Percentiles rank a stretch among this genome's conserved stretches.
Conservation (phyloP, 1,284 basidiomycete species). For the Sphaerobolus stellatus region DNA sequence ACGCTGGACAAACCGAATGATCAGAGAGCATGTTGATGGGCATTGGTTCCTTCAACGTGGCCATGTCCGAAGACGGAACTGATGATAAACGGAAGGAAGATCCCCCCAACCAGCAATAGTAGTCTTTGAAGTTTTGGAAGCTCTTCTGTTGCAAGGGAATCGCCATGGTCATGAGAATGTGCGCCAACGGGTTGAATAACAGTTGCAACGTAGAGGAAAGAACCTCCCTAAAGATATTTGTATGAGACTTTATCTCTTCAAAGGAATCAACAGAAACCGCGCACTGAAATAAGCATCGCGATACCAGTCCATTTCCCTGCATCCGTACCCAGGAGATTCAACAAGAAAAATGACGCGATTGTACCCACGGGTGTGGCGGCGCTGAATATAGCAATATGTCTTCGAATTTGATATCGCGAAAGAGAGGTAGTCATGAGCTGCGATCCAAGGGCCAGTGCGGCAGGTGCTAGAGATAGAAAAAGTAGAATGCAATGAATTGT, state of each 20-base stretch:
- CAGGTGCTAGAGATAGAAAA: conserved; percentile 59
- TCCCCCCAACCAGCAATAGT: conserved; percentile 60
- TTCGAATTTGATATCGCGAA: conserved; percentile 65
- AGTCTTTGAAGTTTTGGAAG: conserved; percentile 51
- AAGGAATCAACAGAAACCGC: conserved; percentile 23
- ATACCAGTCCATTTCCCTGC: conserved; percentile 65
- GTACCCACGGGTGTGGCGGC: conserved; percentile 78
- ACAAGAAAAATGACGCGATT: conserved; percentile 63
- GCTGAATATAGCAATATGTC: conserved; percentile 75
- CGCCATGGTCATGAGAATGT: conserved; percentile 31
- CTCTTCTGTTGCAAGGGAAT: conserved; percentile 39
- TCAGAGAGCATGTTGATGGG: too few relatives aligned
- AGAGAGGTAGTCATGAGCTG: conserved; percentile 77
- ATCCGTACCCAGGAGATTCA: conserved; percentile 54
- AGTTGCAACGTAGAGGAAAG: conserved; percentile 93
- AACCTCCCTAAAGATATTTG: conserved; percentile 67
- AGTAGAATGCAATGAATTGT: conserved; percentile 2
- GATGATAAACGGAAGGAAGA: conserved; percentile 65
- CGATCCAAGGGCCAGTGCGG: conserved; percentile 80
- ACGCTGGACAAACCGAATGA: too few relatives aligned
- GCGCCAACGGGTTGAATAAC: conserved; percentile 75
- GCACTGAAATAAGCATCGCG: conserved; percentile 76
- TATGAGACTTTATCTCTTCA: background rate
- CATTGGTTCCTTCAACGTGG: conserved; percentile 27
- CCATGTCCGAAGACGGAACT: conserved; percentile 50